Evolutionary conservation across 2,329 filamentous ascomycete genomes (phyloP), one percentile per base, ranked within the genome.

Genomic region (Exutisphaerella laricina): DNA sequence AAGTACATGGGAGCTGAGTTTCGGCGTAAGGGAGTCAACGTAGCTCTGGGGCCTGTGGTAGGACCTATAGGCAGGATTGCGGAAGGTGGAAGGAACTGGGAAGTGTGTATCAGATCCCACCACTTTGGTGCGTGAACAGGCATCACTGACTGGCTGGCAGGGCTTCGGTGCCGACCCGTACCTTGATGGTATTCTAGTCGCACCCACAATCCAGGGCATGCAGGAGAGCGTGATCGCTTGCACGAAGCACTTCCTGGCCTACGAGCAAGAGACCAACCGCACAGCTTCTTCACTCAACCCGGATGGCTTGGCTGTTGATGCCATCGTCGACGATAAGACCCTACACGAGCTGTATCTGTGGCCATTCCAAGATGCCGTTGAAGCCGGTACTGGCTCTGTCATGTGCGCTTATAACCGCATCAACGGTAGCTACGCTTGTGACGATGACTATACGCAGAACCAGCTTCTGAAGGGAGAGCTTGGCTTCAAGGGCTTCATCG

Each of bases 401-500:
- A 41, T 35, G 29, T 86, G 82, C 66, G 80, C 78, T 13, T 86
- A 85, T 64, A 82, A 85, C 59, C 80, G 80, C 61, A 66, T 85
- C 58, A 84, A 86, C 62, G 78, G 78, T 49, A 80, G 76, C n/a
- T 85, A 80, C 64, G 74, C 73, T 4, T 86, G 82, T 61, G 74
- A 80, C 57, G 85, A 81, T 62, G 73, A 75, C 46, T 68, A 74
- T 34, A 63, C 70, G 3, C 59, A 84, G 42, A 81, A 82, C 58
- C 72, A 73, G 35, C 58, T 86, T 3, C 67, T 86, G 12, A 86
- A 86, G 64, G 65, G 72, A 9, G 80, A 87, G 60, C 71, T 62
- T 8, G 58, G 56, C 1, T 61, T 61, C 43, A 48, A 55, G 38
- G 59, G 49, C 13, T 50, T 48, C 18, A 25, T 50, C 14, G 77